Percentiles rank a stretch among this genome's conserved stretches.
These are phyloP conservation scores for Allium sativum DNA, from an alignment of 106 monocot genomes.

Conservation along the genomic window DNA sequence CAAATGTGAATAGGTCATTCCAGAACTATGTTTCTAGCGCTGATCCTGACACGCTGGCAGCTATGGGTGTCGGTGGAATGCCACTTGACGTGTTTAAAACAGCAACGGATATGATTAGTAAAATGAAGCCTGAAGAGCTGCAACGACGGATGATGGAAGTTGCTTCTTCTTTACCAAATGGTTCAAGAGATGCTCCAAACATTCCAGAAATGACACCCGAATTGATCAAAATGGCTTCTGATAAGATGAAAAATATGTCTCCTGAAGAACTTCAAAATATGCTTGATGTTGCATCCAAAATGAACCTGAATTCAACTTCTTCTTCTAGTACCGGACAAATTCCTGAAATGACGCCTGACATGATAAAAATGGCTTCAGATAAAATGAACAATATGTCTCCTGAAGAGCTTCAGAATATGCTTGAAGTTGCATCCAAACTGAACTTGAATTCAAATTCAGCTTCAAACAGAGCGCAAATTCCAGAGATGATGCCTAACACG, in stretches of 20 bases:
- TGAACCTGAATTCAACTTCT: conserved; percentile 38
- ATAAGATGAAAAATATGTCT: conserved; percentile 70
- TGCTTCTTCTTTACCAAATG: conserved; percentile 49
- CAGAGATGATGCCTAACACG: conserved; percentile 77
- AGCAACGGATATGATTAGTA: conserved; percentile 63
- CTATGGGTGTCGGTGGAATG: conserved; percentile 50
- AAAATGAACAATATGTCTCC: conserved; percentile 73
- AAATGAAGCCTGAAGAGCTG: conserved; percentile 92
- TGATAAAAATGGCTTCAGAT: conserved; percentile 82
- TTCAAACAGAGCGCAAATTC: conserved; percentile 12
- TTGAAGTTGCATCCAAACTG: conserved; percentile 47
- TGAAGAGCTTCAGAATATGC: conserved; percentile 68
- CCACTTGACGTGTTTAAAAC: conserved; percentile 74
- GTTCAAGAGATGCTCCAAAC: conserved; percentile 6
- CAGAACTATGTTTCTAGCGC: conserved; percentile 62
- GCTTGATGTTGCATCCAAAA: conserved; percentile 62
- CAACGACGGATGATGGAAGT: conserved; percentile 82
- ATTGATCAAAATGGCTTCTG: conserved; percentile 39
- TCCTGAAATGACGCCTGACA: conserved; percentile 85
- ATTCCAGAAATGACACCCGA: conserved; percentile 68
- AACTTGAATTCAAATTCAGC: conserved; percentile 2
- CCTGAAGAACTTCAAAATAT: conserved; percentile 94
- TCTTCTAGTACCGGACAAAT: conserved; percentile 6
- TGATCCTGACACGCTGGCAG: conserved; percentile 44
- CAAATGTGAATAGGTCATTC: conserved; percentile 39